Evolutionary conservation across 495 filamentous ascomycete species (phyloP), one percentile per base, ranked within the genome.

Genomic region (Annulohypoxylon nitens): DNA sequence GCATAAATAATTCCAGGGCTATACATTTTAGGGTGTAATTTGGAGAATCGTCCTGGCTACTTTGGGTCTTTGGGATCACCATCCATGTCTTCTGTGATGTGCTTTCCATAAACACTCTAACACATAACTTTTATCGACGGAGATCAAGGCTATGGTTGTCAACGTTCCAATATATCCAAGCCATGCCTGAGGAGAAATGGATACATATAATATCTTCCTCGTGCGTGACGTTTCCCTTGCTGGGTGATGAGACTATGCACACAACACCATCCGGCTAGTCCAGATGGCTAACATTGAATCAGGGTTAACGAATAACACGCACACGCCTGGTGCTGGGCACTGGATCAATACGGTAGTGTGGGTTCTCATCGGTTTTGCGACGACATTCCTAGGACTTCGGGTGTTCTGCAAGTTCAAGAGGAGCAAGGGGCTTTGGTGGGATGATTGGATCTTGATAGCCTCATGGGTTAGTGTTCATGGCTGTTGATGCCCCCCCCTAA

Each of bases 381-480:
- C 62, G 11, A 37, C 50, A 1, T 78, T 82, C 53, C 72, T 82
- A 2, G 71, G 37, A 18, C 73, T 81, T 41, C 78, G 81, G n/a
- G 11, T 79, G 3, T 81, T 78, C 71, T 80, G 77, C 69, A 76
- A 78, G 20, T 61, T 65, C 20, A 61, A 59, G 9, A 65, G 73
- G 18, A 43, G 67, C n/a, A 61, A 71, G 7, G 62, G 71, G 1
- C 62, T 82, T 9, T 79, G 79, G 75, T 80, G 75, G 70, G 81
- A 82, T 53, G 80, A 82, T 43, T 69, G 53, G 9, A 30, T 82
- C 14, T 74, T 81, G 12, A 73, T 81, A 55, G 75, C 61, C n/a
- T 76, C 78, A 16, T 82, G 79, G 80, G 79, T 81, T 34, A 18
- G 76, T 73, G 0, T 7, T n/a, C 58, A 18, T 30, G 7, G 47